Conservation (phyloP, 177 flowering plant genomes). For the Telopea speciosissima region DNA sequence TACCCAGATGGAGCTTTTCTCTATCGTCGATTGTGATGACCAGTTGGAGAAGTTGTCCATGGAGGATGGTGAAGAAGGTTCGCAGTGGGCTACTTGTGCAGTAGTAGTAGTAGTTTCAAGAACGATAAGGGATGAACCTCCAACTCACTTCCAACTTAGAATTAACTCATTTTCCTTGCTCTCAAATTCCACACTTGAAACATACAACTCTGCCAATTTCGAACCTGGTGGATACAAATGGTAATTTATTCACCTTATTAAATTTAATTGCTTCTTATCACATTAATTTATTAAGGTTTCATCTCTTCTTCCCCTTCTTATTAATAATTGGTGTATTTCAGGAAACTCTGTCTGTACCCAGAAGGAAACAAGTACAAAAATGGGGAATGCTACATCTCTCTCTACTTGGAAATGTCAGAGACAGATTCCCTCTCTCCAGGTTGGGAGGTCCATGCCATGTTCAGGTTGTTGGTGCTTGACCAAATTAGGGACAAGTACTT, state of each 20-base stretch:
- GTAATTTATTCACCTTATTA: neutral
- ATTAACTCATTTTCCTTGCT: neutral
- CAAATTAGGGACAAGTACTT: constrained; percentile 27
- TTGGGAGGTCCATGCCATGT: constrained; percentile 28
- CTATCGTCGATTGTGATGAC: no score
- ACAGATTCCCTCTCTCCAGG: constrained; percentile 15
- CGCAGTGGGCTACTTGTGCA: no score
- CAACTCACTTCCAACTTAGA: neutral
- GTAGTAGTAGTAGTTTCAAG: no score
- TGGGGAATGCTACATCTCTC: constrained; percentile 20
- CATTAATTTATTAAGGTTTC: no score
- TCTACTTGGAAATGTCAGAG: constrained; percentile 25
- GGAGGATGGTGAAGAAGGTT: no score
- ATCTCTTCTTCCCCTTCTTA: no score
- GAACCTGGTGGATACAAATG: neutral
- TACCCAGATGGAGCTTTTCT: no score
- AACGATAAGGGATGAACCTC: neutral
- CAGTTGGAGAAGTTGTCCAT: no score
- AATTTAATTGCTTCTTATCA: no score
- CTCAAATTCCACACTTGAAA: neutral
- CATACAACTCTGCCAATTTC: neutral
- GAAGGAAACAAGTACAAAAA: constrained; percentile 8
- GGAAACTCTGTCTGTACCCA: constrained; percentile 13
- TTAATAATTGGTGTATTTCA: neutral
- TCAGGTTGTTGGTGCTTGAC: constrained; percentile 28